Base-by-base conservation (phyloP, 1,139 yeast genomes). In the Protomyces pachydermus region DNA sequence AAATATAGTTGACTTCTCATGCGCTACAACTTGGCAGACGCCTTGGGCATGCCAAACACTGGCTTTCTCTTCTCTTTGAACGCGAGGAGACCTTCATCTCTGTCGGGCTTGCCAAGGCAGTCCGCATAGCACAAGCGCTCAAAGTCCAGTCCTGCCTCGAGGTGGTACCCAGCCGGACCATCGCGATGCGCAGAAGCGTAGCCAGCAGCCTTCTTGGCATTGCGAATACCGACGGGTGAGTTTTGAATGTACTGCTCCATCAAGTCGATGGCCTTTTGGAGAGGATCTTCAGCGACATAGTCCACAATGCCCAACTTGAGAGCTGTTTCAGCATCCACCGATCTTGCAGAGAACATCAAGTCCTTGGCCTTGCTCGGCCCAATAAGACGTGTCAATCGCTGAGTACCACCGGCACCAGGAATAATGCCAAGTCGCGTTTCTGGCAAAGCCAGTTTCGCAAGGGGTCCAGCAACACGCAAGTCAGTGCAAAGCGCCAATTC, bases 321-420 rank as follows among this genome's bases (percentile, higher is more conserved):
- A 16, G 62, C 62, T 23, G 53, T 42, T 39, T 34, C 23, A 16
- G 42, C 62, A 20, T 42, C 53, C 8, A 58, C 20, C 10, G 42
- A n/a, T 9, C 62, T 56, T 14, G 56, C 62, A 28, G 62, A 38
- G 52, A 52, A 58, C 18, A 58, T 51, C 53, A 58, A 8, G 10
- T 52, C 56, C 34, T 58, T 58, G 9, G 62, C 46, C 34, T 28
- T 58, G 14, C 56, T 14, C 38, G 56, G 55, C n/a, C 62, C 62
- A 18, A 58, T 52, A 10, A 58, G 53, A 28, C 62, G 38, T 9
- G 62, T 58, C 50, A 58, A 18, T 12, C 62, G 34, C 8, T 52
- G 56, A 12, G 62, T 58, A 35, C 62, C 62, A 8, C 62, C 62
- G 3, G 62, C 62, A 10, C 62, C 62, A n/a, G 62, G 62, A n/a